These are phyloP conservation scores for Fomitopsis pulvina DNA, from an alignment of 768 basidiomycete genomes.

Conservation along the genomic window DNA sequence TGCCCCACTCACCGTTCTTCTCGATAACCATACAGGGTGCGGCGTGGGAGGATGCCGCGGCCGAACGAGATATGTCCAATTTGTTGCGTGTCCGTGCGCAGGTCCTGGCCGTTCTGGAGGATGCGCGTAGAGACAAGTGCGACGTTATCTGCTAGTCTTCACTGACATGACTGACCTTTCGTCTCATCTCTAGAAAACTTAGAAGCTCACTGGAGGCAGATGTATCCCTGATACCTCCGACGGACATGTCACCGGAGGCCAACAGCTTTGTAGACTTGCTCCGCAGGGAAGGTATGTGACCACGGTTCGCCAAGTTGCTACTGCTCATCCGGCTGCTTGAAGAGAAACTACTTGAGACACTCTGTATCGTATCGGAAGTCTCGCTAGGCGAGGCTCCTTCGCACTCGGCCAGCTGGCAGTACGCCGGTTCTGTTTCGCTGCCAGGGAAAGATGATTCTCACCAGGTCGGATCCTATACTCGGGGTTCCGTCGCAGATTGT, in stretches of 20 bases:
- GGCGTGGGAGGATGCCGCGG: conserved; percentile 56
- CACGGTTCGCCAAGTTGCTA: neutral
- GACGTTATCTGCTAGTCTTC: conserved; percentile 14
- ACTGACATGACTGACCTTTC: conserved; percentile 2
- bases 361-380: conserved; percentile 80
- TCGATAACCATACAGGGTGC: conserved; percentile 31
- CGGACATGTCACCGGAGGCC: conserved; percentile 20
- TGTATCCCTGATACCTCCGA: conserved; percentile 54
- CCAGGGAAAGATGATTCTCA: conserved; percentile 28
- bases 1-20: no score
- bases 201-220: conserved; percentile 74
- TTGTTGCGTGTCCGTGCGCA: conserved; percentile 54
- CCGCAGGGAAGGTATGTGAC: conserved; percentile 35
- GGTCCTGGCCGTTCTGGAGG: conserved; percentile 66
- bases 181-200: conserved; percentile 42
- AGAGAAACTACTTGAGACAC: conserved; percentile 61
- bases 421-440: conserved; percentile 35
- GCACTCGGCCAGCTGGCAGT: conserved; percentile 41
- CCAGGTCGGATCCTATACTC: conserved; percentile 23
- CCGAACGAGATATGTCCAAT: conserved; percentile 54
- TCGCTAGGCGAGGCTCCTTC: conserved; percentile 32
- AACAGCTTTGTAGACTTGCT: conserved; percentile 26
- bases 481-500: conserved; percentile 12
- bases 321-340: conserved; percentile 1
- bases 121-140: conserved; percentile 71